phyloP scores from a whole-genome alignment of 2,329 filamentous ascomycete genomes.

The Pestalotiopsis sp. region DNA sequence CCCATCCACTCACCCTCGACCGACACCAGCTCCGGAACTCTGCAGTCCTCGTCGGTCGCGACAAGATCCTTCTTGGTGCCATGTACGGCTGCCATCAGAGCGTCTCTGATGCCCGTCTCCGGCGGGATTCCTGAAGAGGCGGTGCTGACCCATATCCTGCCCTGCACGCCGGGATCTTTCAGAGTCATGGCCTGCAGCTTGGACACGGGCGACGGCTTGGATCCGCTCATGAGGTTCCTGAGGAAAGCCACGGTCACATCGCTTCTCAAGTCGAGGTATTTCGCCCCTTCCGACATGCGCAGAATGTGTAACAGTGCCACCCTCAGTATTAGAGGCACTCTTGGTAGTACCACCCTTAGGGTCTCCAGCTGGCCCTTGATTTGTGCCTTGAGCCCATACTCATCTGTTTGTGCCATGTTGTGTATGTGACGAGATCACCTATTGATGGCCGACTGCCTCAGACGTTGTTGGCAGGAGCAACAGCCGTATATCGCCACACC shows the following conservation, averaged over 20 bases:
- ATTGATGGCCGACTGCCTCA: not conserved
- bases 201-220: constrained; percentile 53
- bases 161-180: constrained; percentile 59
- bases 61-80: constrained; percentile 46
- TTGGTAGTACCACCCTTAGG: constrained; percentile 34
- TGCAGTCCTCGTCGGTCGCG: constrained; percentile 29
- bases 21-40: constrained; percentile 54
- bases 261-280: constrained; percentile 79
- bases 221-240: constrained; percentile 61
- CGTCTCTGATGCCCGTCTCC: constrained; percentile 58
- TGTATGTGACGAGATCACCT: not conserved
- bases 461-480: not conserved
- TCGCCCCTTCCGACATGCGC: constrained; percentile 68
- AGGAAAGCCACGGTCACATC: constrained; percentile 73
- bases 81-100: constrained; percentile 61
- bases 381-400: not conserved
- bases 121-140: constrained; percentile 65
- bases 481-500: not conserved
- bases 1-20: constrained; percentile 80
- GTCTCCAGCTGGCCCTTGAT: constrained; percentile 2
- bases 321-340: constrained; percentile 65
- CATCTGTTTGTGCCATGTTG: not conserved
- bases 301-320: constrained; percentile 67
- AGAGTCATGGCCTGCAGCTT: constrained; percentile 57
- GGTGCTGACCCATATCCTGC: constrained; percentile 79